Evolutionary conservation across 768 basidiomycete genomes (phyloP).

Genomic region (Pholiota molesta): DNA sequence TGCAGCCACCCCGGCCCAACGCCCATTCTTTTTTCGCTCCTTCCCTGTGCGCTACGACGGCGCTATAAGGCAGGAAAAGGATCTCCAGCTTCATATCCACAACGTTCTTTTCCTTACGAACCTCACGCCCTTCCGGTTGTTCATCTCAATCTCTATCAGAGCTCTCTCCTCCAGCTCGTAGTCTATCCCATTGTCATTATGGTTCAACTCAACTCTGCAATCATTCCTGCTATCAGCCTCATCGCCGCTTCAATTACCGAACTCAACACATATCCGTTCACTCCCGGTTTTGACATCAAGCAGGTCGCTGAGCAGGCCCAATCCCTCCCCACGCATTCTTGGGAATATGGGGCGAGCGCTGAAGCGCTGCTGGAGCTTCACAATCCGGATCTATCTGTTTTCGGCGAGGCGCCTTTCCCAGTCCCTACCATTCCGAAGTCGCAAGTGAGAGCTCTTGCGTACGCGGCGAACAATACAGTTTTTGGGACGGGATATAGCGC

Average conservation of each 20-base stretch:
- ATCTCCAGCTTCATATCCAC: no score
- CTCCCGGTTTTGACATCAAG: conserved; percentile 42
- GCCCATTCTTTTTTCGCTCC: no score
- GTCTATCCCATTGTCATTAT: conserved; percentile 14
- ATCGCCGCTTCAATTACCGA: conserved; percentile 20
- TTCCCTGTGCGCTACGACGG: no score
- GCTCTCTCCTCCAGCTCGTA: background rate
- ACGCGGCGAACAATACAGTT: conserved; percentile 38
- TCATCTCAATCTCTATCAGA: background rate
- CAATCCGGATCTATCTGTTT: conserved; percentile 46
- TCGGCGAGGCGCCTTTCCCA: conserved; percentile 39
- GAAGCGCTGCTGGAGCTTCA: conserved; percentile 48
- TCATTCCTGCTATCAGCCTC: conserved; percentile 20
- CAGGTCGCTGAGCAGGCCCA: conserved; percentile 35
- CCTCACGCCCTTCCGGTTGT: background rate
- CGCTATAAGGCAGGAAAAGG: no score
- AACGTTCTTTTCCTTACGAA: background rate
- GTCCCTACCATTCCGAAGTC: conserved; percentile 27
- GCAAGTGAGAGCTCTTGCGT: conserved; percentile 34
- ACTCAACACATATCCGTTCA: conserved; percentile 31
- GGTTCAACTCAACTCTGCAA: conserved; percentile 22
- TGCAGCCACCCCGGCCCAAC: no score
- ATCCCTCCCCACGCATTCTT: conserved; percentile 44
- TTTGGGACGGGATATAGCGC: conserved; percentile 39
- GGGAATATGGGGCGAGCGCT: conserved; percentile 48